phyloP scores from a whole-genome alignment of 768 basidiomycete genomes.

The Tulasnella sp. region DNA sequence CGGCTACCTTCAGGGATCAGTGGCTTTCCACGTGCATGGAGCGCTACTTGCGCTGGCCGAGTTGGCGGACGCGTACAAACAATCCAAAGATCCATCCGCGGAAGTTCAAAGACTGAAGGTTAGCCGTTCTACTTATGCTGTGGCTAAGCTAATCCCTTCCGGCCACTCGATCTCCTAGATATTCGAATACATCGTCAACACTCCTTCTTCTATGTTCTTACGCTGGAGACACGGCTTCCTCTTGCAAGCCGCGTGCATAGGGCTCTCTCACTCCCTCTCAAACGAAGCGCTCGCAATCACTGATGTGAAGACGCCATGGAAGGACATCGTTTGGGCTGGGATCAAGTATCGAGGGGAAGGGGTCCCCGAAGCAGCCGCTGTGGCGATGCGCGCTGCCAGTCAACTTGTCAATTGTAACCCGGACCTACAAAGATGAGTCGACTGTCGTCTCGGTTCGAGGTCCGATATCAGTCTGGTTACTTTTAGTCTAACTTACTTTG shows the following conservation, averaged over 20 bases:
- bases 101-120: slow-evolving; percentile 13
- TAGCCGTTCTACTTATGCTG: background rate
- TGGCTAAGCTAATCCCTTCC: background rate
- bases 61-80: slow-evolving; percentile 49
- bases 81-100: slow-evolving; percentile 10
- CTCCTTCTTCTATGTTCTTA: slow-evolving; percentile 49
- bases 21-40: slow-evolving; percentile 49
- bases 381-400: slow-evolving; percentile 59
- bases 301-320: slow-evolving; percentile 45
- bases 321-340: slow-evolving; percentile 53
- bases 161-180: slow-evolving; percentile 35
- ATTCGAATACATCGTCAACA: slow-evolving; percentile 42
- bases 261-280: slow-evolving; percentile 60
- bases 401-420: slow-evolving; percentile 50
- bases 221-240: slow-evolving; percentile 61
- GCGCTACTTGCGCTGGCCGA: slow-evolving; percentile 63
- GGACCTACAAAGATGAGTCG: slow-evolving; percentile 66
- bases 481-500: slow-evolving; percentile 10
- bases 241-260: slow-evolving; percentile 55
- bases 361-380: slow-evolving; percentile 70
- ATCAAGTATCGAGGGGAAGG: slow-evolving; percentile 50
- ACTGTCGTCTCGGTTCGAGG: slow-evolving; percentile 9
- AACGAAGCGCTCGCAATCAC: slow-evolving; percentile 32
- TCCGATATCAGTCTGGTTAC: background rate
- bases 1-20: background rate